phyloP scores from a whole-genome alignment of 257 asterid species.

The Eustoma russellianum region DNA sequence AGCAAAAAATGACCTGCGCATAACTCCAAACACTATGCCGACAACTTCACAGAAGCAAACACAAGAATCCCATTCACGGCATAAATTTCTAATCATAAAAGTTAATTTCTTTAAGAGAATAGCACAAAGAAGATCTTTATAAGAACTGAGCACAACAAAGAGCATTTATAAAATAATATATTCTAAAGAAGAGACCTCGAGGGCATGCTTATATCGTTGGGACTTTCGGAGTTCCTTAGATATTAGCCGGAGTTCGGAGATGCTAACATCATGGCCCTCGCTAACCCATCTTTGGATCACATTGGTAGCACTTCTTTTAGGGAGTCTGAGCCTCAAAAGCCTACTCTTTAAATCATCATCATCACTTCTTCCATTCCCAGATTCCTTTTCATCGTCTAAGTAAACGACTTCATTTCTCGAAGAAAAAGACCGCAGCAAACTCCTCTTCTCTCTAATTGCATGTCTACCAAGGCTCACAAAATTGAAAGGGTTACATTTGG shows the following conservation, averaged over 20 bases:
- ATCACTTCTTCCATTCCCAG: conserved; percentile 1
- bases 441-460: conserved; percentile 25
- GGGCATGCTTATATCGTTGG: conserved; percentile 80
- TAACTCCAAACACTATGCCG: not conserved
- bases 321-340: conserved; percentile 70
- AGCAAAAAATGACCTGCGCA: not conserved
- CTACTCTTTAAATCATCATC: conserved; percentile 89
- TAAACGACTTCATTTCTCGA: conserved; percentile 33
- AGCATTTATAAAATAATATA: not conserved
- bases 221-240: conserved; percentile 68
- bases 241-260: conserved; percentile 68
- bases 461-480: conserved; percentile 15
- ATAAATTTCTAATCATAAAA: no score
- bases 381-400: conserved; percentile 20
- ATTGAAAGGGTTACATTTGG: not conserved
- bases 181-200: conserved; percentile 41
- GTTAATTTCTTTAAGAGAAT: no score
- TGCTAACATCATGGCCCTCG: conserved; percentile 49
- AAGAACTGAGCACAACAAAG: no score
- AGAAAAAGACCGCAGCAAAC: conserved; percentile 40
- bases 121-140: no score
- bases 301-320: conserved; percentile 75
- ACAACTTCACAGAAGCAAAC: no score
- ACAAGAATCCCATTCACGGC: no score
- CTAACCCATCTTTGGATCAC: conserved; percentile 62